These are phyloP conservation scores for Ophiocordyceps robertsii DNA, from an alignment of 2,329 filamentous ascomycete species.

Conservation along the genomic window DNA sequence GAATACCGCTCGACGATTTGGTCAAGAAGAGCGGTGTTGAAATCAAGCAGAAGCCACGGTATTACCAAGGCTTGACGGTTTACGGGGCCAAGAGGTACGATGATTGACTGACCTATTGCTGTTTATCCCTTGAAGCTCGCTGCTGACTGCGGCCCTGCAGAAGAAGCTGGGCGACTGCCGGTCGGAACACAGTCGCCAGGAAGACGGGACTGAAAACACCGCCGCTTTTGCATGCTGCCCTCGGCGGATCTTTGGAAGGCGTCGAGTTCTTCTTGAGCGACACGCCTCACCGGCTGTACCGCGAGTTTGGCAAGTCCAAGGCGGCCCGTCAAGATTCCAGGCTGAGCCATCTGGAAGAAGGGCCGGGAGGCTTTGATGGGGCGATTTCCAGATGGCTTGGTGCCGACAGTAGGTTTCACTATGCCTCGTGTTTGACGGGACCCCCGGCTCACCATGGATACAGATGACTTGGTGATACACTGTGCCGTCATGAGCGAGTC, in stretches of 20 bases:
- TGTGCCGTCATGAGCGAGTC: slow-evolving; percentile 40
- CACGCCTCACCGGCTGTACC: slow-evolving; percentile 52
- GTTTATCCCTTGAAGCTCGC: not conserved
- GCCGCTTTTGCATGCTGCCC: slow-evolving; percentile 47
- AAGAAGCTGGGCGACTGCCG: slow-evolving; percentile 49
- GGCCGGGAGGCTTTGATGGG: slow-evolving; percentile 48
- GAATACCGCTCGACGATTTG: slow-evolving; percentile 54
- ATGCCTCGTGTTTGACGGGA: not conserved
- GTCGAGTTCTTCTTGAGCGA: slow-evolving; percentile 71
- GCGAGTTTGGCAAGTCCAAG: slow-evolving; percentile 50
- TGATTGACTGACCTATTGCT: slow-evolving; percentile 29
- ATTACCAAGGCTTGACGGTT: slow-evolving; percentile 66
- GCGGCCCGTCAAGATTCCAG: slow-evolving; percentile 45
- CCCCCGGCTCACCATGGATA: not conserved
- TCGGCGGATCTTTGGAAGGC: slow-evolving; percentile 44
- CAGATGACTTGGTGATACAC: slow-evolving; percentile 52
- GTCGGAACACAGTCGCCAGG: slow-evolving; percentile 29
- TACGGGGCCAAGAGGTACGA: slow-evolving; percentile 52
- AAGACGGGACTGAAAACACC: slow-evolving; percentile 31
- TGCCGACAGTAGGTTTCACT: slow-evolving; percentile 36
- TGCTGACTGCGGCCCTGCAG: not conserved
- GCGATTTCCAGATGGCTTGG: slow-evolving; percentile 49
- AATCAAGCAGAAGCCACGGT: slow-evolving; percentile 49
- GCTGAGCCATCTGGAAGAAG: slow-evolving; percentile 46
- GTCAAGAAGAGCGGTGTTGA: slow-evolving; percentile 52